These are phyloP conservation scores for Dacryopinax spathularia DNA, from an alignment of 768 basidiomycete genomes.

Conservation along the genomic window DNA sequence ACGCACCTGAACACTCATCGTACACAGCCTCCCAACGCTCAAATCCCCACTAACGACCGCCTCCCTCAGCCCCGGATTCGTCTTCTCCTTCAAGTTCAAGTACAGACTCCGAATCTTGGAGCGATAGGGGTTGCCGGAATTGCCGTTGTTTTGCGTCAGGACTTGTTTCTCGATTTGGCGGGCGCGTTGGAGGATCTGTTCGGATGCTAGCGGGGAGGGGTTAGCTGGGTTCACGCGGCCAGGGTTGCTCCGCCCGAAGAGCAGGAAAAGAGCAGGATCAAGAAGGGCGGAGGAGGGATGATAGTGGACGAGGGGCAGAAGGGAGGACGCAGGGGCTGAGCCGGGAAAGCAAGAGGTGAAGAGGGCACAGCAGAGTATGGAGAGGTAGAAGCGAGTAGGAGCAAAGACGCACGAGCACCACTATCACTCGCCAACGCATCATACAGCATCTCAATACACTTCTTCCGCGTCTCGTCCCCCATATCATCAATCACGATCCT, in stretches of 20 bases:
- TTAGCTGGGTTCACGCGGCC: background rate
- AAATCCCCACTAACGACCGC: conserved; percentile 75
- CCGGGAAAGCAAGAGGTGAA: too few species aligned
- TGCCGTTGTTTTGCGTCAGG: conserved; percentile 30
- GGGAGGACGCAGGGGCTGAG: too few species aligned
- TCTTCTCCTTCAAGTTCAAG: conserved; percentile 90
- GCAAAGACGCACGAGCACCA: conserved; percentile 55
- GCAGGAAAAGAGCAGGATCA: conserved; percentile 8
- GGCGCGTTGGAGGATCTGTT: conserved; percentile 52
- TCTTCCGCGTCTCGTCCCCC: conserved; percentile 68
- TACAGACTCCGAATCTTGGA: conserved; percentile 74
- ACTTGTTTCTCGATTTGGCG: conserved; percentile 59
- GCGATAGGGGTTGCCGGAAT: conserved; percentile 41
- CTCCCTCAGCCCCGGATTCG: conserved; percentile 74
- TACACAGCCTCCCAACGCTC: conserved; percentile 49
- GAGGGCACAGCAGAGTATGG: background rate
- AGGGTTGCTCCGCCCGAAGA: conserved; percentile 1
- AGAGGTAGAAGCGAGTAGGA: background rate
- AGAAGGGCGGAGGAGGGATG: background rate
- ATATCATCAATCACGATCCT: conserved; percentile 41
- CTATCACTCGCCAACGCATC: conserved; percentile 82
- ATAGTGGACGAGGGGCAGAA: too few species aligned
- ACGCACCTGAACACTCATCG: conserved; percentile 68
- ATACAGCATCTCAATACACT: conserved; percentile 79
- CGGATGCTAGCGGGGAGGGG: conserved; percentile 37